phyloP scores from a whole-genome alignment of 345 rosid species.

The Gossypium longicalyx region DNA sequence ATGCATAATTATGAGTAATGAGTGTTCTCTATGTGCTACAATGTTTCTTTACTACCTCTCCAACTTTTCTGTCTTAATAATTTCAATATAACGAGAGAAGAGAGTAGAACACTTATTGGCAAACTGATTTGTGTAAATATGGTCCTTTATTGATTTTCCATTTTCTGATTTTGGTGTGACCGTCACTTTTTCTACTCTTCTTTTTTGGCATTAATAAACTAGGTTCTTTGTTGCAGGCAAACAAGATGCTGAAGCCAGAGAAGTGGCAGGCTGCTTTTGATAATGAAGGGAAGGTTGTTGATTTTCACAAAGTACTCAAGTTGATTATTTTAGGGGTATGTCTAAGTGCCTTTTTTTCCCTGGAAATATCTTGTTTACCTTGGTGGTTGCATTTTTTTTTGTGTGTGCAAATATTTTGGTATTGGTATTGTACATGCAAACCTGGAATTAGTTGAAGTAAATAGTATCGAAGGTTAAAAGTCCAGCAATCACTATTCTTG shows the following conservation, averaged over 20 bases:
- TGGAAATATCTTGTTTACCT: neutral
- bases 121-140: neutral
- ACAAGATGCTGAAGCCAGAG: conserved; percentile 85
- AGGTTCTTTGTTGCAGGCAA: conserved; percentile 35
- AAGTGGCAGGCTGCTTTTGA: conserved; percentile 85
- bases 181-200: neutral
- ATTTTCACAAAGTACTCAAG: conserved; percentile 73
- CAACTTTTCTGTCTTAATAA: neutral
- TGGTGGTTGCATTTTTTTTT: neutral
- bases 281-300: conserved; percentile 64
- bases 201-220: neutral
- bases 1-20: neutral
- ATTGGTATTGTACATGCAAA: neutral
- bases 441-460: neutral
- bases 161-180: neutral
- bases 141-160: neutral
- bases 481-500: neutral
- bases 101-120: neutral
- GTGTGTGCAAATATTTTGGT: neutral
- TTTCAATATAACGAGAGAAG: neutral
- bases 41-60: neutral
- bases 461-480: neutral
- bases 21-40: neutral
- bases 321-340: conserved; percentile 78
- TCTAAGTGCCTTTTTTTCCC: neutral